Base-by-base conservation (phyloP, 2,329 filamentous ascomycete genomes). In the Cercospora sesami region DNA sequence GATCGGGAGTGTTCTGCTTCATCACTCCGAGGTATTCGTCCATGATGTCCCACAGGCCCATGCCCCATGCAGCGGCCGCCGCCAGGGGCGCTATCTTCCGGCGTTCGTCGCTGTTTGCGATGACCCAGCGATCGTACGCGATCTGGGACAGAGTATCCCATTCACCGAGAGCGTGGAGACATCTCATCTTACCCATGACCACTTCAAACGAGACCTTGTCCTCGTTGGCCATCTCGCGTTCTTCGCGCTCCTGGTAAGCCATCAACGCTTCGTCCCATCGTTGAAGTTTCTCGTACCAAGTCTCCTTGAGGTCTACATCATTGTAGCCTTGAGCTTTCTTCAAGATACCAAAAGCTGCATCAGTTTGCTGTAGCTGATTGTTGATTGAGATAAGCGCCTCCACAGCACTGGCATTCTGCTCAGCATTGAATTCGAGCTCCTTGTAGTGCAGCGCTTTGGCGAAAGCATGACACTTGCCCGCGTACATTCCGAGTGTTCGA, bases 111-210 rank as follows among this genome's bases (percentile, higher is more conserved):
- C 91, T 86, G 4, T 90, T 89, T 7, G 94, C 95, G 77, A 94
- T 93, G 73, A 91, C 88, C 95, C 95, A 99, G 62, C 94, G 96
- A 77, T 94, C 93, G 77, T 96, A 91, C 0, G 94, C 94, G 64
- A 99, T 85, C 60, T 89, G 89, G 0, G 94, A 96, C 16, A 99
- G 85, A 4, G 93, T 89, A 73, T 98, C 96, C 95, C 95, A 99
- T 79, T 99, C 95, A 69, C 95, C 95, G 39, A 99, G 85, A 8
- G 95, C 96, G 78, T 99, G 95, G 71, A 98, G 83, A 85, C 95
- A 99, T 59, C 95, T 90, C 95, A 99, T 99, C 81, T 99, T 99
- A 73, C 95, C 95, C 94, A 99, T 98, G 36, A 96, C 93, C 64
- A 99, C 93, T 68, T 98, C 95, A 69, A 99, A 93, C 0, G 93